Percentiles rank a stretch among this genome's conserved stretches.
phyloP scores from a whole-genome alignment of 2,329 filamentous ascomycete genomes.

The Escovopsis weberi region DNA sequence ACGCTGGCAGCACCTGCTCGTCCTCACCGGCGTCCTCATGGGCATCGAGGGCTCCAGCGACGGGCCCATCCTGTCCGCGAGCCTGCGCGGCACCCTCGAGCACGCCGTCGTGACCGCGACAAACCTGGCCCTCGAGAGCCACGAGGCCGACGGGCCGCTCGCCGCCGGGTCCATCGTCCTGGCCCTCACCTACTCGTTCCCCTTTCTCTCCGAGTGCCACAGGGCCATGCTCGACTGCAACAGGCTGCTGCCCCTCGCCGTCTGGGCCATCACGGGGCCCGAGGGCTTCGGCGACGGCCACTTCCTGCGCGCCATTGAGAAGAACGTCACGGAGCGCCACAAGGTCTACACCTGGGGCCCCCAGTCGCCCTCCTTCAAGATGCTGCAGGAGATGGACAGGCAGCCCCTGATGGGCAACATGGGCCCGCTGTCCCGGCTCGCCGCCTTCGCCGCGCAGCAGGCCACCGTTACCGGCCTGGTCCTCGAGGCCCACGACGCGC shows the following conservation, averaged over 20 bases:
- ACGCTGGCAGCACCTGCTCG: slow-evolving; percentile 73
- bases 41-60: slow-evolving; percentile 52
- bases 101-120: slow-evolving; percentile 58
- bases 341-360: slow-evolving; percentile 47
- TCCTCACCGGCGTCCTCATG: slow-evolving; percentile 64
- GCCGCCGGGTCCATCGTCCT: slow-evolving; percentile 45
- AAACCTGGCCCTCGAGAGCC: slow-evolving; percentile 55
- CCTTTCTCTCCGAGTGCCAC: slow-evolving; percentile 48
- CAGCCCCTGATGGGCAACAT: slow-evolving; percentile 51
- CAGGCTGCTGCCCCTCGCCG: slow-evolving; percentile 52
- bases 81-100: slow-evolving; percentile 54
- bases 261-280: slow-evolving; percentile 51
- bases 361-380: slow-evolving; percentile 43
- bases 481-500: slow-evolving; percentile 40
- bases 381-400: slow-evolving; percentile 42
- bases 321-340: slow-evolving; percentile 42
- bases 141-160: slow-evolving; percentile 23
- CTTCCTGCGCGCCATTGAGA: slow-evolving; percentile 56
- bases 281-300: slow-evolving; percentile 66
- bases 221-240: slow-evolving; percentile 50
- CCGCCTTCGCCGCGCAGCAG: slow-evolving; percentile 48
- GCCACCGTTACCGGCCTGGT: slow-evolving; percentile 30
- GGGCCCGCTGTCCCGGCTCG: slow-evolving; percentile 51
- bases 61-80: slow-evolving; percentile 45
- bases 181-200: slow-evolving; percentile 64